Conservation (phyloP, 306 rosid species). For the Sphenostylis stenocarpa region DNA sequence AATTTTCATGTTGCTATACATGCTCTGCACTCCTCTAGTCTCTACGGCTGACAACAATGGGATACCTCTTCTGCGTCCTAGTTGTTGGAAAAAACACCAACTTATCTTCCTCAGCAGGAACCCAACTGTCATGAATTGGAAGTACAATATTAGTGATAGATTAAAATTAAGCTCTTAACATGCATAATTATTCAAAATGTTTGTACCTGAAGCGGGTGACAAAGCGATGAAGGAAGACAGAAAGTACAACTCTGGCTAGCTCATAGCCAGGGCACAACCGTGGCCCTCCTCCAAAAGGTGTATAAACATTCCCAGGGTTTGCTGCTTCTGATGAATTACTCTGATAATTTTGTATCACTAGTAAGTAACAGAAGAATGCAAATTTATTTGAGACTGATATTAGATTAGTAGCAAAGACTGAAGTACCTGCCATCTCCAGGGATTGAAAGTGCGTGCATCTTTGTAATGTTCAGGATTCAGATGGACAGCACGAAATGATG, state of each 20-base stretch:
- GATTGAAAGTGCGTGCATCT: constrained; percentile 90
- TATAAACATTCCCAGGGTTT: constrained; percentile 57
- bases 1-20: constrained; percentile 24
- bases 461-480: constrained; percentile 75
- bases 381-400: background rate
- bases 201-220: constrained; percentile 81
- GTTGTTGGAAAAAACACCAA: constrained; percentile 96
- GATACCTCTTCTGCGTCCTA: constrained; percentile 88
- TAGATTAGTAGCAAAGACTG: background rate
- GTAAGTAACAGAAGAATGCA: constrained; percentile 20
- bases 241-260: constrained; percentile 93
- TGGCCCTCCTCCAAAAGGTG: constrained; percentile 98
- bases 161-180: background rate
- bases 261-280: constrained; percentile 94
- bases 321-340: constrained; percentile 53
- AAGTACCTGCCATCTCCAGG: constrained; percentile 95
- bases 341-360: constrained; percentile 40
- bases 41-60: constrained; percentile 63
- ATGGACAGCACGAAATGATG: constrained; percentile 95
- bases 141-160: constrained; percentile 10
- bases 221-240: constrained; percentile 88
- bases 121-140: constrained; percentile 65
- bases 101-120: constrained; percentile 91
- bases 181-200: background rate
- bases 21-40: constrained; percentile 14